phyloP scores from a whole-genome alignment of 2,329 filamentous ascomycete species.

The Aspergillus ibericus region DNA sequence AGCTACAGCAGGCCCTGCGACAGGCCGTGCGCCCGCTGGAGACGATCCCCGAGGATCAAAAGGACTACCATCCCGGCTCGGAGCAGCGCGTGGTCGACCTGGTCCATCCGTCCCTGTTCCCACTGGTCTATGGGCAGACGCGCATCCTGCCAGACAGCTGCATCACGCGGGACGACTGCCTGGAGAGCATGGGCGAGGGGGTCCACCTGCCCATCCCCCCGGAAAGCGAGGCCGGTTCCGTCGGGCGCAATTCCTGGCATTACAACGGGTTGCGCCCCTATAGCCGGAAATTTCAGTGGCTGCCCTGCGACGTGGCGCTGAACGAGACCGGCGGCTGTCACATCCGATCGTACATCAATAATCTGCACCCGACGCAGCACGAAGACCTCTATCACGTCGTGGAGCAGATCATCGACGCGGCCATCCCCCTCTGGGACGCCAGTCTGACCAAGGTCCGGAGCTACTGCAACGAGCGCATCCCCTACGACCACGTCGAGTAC shows the following conservation, averaged over 20 bases:
- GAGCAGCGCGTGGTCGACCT: constrained; percentile 61
- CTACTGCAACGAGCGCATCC: constrained; percentile 3
- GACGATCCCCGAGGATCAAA: constrained; percentile 43
- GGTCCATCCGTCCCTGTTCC: constrained; percentile 60
- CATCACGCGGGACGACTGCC: constrained; percentile 26
- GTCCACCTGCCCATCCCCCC: constrained; percentile 1
- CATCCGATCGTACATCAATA: constrained; percentile 47
- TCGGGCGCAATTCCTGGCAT: too few relatives aligned
- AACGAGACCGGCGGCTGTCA: constrained; percentile 16
- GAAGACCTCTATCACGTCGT: constrained; percentile 35
- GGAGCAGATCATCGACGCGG: constrained; percentile 37
- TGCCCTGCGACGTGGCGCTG: constrained; percentile 41
- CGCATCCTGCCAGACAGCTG: constrained; percentile 21
- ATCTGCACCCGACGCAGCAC: constrained; percentile 40
- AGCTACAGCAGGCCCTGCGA: constrained; percentile 46
- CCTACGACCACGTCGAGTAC: constrained; percentile 8
- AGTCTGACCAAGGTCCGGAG: constrained; percentile 11
- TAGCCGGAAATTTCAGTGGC: constrained; percentile 49
- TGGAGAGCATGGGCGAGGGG: constrained; percentile 14
- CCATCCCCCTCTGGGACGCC: constrained; percentile 51
- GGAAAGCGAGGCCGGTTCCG: neutral
- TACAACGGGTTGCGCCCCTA: neutral
- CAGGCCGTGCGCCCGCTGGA: constrained; percentile 54
- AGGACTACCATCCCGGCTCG: constrained; percentile 65
- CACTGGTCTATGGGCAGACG: constrained; percentile 32